Evolutionary conservation across 345 rosid species (phyloP), one percentile per base, ranked within the genome.

Genomic region (Syzygium aromaticum): DNA sequence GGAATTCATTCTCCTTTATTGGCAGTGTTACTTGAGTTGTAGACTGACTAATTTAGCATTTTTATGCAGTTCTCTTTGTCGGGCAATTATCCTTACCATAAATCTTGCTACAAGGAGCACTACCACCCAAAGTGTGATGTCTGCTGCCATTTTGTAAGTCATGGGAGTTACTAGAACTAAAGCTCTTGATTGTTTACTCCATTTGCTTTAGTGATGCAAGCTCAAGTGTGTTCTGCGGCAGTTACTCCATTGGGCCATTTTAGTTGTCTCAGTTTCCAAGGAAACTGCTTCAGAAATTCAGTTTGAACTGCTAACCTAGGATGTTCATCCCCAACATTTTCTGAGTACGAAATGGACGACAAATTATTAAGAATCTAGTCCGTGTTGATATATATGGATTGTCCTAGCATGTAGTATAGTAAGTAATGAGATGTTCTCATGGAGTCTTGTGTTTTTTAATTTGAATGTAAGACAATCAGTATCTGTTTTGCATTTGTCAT

Each of bases 91-190:
- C 96, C 95, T 87, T 96, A 93, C 89, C 98, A 96, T 90, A 94
- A 95, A 90, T 85, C 92, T 85, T 96, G 99, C 94, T 93, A 94
- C 87, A 96, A 91, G 93, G 96, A 96, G 92, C 94, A 90, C 83
- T 91, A 91, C 88, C 98, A 94, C 91, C 99, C 99, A 13, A 96
- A 93, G 92, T 98, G 99, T 86, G 99, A 98, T 91, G 97, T 98
- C 86, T 98, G 99, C 95, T 91, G 88, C 84, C 92, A 89, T 87
- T 96, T 93, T 91, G 99, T 98, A 91, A 91, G 99, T 93, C 22
- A 80, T 84, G 64, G 84, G 49, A 87, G 52, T 54, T 40, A 38
- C 23, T 40, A 38, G 77, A 53, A 17, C 43, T 56, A 54, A n/a
- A 57, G 52, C 40, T 86, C 78, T 63, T 61, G 54, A 33, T 73